phyloP scores from a whole-genome alignment of 805 yeast genomes.

The Saturnispora ahearnii region DNA sequence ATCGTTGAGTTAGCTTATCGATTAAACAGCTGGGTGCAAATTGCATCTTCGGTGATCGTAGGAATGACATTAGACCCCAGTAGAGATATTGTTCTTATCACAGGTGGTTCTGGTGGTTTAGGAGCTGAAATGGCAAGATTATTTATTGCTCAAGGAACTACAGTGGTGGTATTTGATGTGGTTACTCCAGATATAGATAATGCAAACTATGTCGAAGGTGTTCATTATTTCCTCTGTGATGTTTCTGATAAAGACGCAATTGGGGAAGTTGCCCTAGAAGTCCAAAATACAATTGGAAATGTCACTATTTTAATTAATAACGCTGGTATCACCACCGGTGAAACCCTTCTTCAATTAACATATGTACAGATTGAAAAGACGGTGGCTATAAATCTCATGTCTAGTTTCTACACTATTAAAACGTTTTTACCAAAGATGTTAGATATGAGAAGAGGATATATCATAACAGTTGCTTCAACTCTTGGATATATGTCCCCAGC shows the following conservation, averaged over 20 bases:
- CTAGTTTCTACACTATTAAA: conserved; percentile 63
- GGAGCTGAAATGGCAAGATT: conserved; percentile 53
- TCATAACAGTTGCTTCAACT: conserved; percentile 76
- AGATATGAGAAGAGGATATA: conserved; percentile 51
- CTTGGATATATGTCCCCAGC: conserved; percentile 84
- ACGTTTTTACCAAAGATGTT: conserved; percentile 70
- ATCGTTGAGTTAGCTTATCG: conserved; percentile 19
- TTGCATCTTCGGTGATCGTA: conserved; percentile 31
- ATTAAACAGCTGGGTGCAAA: conserved; percentile 22
- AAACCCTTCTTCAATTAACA: conserved; percentile 43
- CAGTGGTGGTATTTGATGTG: conserved; percentile 62
- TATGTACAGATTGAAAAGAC: conserved; percentile 53
- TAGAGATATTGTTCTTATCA: conserved; percentile 58
- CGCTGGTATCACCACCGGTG: conserved; percentile 68
- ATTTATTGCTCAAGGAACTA: conserved; percentile 37
- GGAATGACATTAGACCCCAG: conserved; percentile 46
- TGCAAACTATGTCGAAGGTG: conserved; percentile 29
- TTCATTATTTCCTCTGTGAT: conserved; percentile 58
- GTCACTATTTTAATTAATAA: conserved; percentile 72
- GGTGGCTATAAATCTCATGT: conserved; percentile 57
- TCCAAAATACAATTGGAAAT: conserved; percentile 43
- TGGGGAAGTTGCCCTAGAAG: conserved; percentile 28
- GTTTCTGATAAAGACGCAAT: conserved; percentile 48
- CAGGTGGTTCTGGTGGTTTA: conserved; percentile 80
- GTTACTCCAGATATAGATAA: conserved; percentile 30